Percentiles rank a stretch among this genome's conserved stretches.
Evolutionary conservation across 78 protist species (phyloP).

Genomic region (Dictyostelium citrinum): DNA sequence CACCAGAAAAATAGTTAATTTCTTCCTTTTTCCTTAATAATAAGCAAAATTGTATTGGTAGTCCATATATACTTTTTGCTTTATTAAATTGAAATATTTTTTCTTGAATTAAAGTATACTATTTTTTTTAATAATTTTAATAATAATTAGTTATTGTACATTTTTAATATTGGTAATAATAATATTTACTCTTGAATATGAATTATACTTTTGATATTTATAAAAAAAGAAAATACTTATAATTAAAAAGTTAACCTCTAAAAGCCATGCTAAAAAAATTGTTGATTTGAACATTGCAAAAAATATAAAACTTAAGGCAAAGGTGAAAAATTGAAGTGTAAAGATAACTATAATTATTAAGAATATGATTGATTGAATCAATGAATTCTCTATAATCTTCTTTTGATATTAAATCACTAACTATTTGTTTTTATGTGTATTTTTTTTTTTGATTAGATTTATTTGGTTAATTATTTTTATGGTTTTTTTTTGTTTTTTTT

Average conservation of each 20-base stretch:
- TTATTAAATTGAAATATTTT: background rate
- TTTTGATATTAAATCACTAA: background rate
- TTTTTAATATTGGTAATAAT: background rate
- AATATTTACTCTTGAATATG: background rate
- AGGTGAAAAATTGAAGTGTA: background rate
- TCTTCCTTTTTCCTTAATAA: background rate
- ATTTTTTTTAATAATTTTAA: background rate
- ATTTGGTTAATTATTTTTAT: no score
- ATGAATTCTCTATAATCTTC: background rate
- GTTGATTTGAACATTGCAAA: background rate
- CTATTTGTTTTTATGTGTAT: background rate
- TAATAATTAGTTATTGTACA: no score
- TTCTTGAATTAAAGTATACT: slow-evolving; percentile 2
- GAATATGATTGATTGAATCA: background rate
- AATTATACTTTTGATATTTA: slow-evolving; percentile 1
- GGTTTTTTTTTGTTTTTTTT: no score
- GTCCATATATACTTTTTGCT: background rate
- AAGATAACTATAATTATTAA: background rate
- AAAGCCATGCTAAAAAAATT: background rate
- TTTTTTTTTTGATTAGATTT: no score
- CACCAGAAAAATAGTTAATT: background rate
- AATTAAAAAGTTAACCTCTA: background rate
- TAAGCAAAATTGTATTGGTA: background rate
- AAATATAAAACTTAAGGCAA: background rate
- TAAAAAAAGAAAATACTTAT: background rate